phyloP scores from a whole-genome alignment of 805 yeast species.

The Ogataea paradorogensis region DNA sequence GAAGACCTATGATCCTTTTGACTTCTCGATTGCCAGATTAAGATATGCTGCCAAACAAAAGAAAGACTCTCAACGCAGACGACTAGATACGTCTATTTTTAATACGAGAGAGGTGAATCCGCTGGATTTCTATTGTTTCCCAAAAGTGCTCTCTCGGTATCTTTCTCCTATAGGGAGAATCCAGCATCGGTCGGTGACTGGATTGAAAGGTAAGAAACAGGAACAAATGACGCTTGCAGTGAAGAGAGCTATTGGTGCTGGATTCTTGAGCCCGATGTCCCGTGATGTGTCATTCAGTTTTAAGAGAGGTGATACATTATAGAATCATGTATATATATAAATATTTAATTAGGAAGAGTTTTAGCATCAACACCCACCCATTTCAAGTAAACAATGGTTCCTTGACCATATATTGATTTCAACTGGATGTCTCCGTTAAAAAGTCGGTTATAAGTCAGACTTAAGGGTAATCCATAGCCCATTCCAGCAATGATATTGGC shows the following conservation, averaged over 20 bases:
- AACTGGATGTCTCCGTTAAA: conserved; percentile 69
- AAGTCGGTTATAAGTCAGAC: conserved; percentile 68
- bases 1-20: conserved; percentile 75
- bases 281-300: conserved; percentile 46
- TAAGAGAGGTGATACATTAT: conserved; percentile 31
- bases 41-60: conserved; percentile 44
- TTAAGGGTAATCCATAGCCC: conserved; percentile 93
- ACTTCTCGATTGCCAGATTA: conserved; percentile 61
- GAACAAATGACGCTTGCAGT: conserved; percentile 71
- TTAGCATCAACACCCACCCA: conserved; percentile 36
- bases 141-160: conserved; percentile 63
- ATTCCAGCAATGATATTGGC: conserved; percentile 77
- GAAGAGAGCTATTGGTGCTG: conserved; percentile 76
- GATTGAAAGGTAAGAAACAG: conserved; percentile 65
- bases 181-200: conserved; percentile 67
- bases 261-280: conserved; percentile 74
- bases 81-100: conserved; percentile 30
- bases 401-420: conserved; percentile 72
- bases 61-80: conserved; percentile 18
- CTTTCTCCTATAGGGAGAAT: conserved; percentile 74
- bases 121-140: conserved; percentile 65
- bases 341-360: conserved; percentile 13
- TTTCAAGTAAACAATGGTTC: conserved; percentile 71
- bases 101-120: conserved; percentile 56
- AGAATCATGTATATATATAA: conserved; percentile 5